phyloP scores from a whole-genome alignment of 2,329 filamentous ascomycete genomes.

The Fusarium marasasianum region DNA sequence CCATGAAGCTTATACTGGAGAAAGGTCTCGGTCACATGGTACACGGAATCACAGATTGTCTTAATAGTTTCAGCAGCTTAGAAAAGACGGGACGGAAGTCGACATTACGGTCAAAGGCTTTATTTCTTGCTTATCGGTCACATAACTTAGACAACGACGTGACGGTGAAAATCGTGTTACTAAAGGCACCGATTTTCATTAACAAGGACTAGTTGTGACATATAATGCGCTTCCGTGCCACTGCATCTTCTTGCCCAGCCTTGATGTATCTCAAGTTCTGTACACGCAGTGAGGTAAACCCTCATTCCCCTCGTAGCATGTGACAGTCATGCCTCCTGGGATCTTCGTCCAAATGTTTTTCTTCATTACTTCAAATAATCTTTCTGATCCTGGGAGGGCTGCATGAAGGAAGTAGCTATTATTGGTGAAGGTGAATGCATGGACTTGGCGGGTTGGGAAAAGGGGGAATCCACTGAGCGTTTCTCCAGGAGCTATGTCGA shows the following conservation, averaged over 20 bases:
- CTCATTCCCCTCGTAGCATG: background rate
- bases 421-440: background rate
- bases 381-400: too few species aligned
- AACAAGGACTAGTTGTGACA: background rate
- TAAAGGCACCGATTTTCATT: background rate
- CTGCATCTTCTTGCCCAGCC: background rate
- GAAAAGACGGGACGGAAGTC: too few species aligned
- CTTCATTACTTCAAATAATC: too few species aligned
- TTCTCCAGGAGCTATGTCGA: background rate
- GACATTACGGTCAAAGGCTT: background rate
- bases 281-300: background rate
- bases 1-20: too few species aligned
- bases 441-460: background rate
- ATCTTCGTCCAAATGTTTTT: background rate
- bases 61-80: too few species aligned
- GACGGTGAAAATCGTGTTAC: background rate
- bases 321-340: background rate
- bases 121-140: fast-evolving
- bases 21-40: background rate
- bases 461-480: background rate
- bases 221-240: background rate
- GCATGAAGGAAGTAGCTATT: background rate
- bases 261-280: background rate
- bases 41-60: background rate
- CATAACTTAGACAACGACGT: background rate